Evolutionary conservation across 1,284 basidiomycete species (phyloP), one percentile per base, ranked within the genome.

Genomic region (Sporisorium reilianum): DNA sequence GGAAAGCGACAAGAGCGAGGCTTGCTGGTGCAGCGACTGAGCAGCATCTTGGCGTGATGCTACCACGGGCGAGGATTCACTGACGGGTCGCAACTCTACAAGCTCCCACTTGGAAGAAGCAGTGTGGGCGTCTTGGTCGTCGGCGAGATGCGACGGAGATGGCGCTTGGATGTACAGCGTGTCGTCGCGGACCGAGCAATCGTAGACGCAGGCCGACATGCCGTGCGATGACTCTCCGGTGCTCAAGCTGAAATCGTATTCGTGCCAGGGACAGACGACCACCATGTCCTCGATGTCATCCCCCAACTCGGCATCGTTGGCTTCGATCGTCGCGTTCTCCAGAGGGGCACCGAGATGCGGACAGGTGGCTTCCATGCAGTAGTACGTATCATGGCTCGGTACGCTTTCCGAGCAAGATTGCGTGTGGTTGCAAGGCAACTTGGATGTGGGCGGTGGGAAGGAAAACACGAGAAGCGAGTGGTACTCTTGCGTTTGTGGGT

Each of bases 271-370:
- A 25, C 89, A 20, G 88, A 80, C 49, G 86, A 89, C 49, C 82
- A 87, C 67, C 89, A 72, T 46, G 59, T 78, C 79, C 42, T 83
- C 85, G 42, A 84, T 74, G 20, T 84, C 90, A 62, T 88, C 90
- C 16, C 70, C 74, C 18, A 62, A 61, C 23, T 75, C 78, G 26
- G 67, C 63, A 20, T 92, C 91, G 28, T 60, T 68, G 34, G 58
- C 62, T 78, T 92, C 91, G 36, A 82, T 61, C 38, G 91, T 90
- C 0, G 91, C 91, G 85, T 93, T 91, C 32, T 91, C 92, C 80
- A 94, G 88, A 54, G 93, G 92, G 6, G 92, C 92, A 2, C 92
- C 92, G 3, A 93, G 88, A 85, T 94, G 93, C 0, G 93, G 93
- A 81, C 93, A 94, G 11, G 88, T 89, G 9, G 92, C 90, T 84